Evolutionary conservation across 2,329 filamentous ascomycete genomes (phyloP).

Genomic region (Blastomyces gilchristii): DNA sequence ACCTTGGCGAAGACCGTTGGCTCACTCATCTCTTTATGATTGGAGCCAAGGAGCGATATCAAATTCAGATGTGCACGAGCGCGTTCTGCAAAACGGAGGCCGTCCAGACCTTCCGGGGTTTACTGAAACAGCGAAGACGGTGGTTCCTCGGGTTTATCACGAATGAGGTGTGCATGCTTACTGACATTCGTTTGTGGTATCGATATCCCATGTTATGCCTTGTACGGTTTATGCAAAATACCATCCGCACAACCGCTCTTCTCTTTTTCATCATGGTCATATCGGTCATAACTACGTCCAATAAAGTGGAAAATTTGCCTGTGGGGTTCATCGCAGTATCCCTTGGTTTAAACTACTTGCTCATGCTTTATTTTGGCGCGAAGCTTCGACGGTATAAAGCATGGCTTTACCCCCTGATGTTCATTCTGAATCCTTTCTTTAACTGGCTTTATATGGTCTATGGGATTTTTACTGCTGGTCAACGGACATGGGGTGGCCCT

Average conservation of each 20-base stretch:
- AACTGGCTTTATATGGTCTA: conserved; percentile 99
- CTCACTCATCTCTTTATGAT: conserved; percentile 99
- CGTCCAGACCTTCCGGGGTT: conserved; percentile 72
- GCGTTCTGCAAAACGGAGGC: conserved; percentile 98
- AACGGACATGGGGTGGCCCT: conserved; percentile 91
- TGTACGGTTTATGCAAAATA: conserved; percentile 90
- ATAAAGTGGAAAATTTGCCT: conserved; percentile 66
- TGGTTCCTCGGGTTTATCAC: conserved; percentile 98
- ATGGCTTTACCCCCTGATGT: conserved; percentile 93
- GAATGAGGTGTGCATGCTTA: conserved; percentile 97
- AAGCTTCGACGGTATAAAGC: conserved; percentile 85
- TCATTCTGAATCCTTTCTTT: conserved; percentile 88
- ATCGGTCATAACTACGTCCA: conserved; percentile 73
- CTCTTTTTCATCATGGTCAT: conserved; percentile 91
- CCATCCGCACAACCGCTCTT: conserved; percentile 84
- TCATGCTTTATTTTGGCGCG: conserved; percentile 92
- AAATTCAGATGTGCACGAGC: conserved; percentile 95
- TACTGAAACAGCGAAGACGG: conserved; percentile 86
- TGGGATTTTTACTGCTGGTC: conserved; percentile 86
- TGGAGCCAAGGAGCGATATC: conserved; percentile 80
- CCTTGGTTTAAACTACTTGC: conserved; percentile 80
- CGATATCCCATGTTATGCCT: conserved; percentile 78
- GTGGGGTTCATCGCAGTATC: conserved; percentile 91
- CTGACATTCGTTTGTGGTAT: conserved; percentile 82
- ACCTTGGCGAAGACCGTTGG: conserved; percentile 92